Base-by-base conservation (phyloP, 2,329 filamentous ascomycete species). In the Chrysosporium queenslandicum region DNA sequence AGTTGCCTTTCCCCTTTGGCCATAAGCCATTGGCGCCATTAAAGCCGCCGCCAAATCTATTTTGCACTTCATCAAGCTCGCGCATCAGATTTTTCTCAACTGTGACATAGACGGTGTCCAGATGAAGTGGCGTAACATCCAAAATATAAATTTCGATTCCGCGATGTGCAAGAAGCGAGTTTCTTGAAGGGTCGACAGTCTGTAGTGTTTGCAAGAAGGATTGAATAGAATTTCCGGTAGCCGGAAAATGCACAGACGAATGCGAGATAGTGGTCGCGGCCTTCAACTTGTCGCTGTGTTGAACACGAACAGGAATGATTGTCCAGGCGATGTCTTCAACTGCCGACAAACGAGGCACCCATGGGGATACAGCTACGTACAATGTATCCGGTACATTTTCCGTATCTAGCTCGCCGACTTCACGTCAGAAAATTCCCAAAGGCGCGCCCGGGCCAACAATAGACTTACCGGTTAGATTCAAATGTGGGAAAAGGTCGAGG, bases 81-180 rank as follows among this genome's bases (percentile, higher is more conserved):
- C 82, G 82, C 37, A 92, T 79, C 5, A 91, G 77, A 53, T 92
- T 84, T 46, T 82, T 85, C 64, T 96, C 89, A 5, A 96, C 75
- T 46, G 80, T 88, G 53, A 97, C 87, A 64, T 88, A 95, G 14
- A 97, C 79, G 0, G 86, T 87, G 55, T 96, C 87, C 23, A 97
- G 73, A 1, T 83, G 78, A 23, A 97, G 70, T 1, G 91, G 86
- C 7, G 83, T 77, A 6, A 92, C 86, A 64, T 94, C 86, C 53
- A 94, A 74, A 23, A 94, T 78, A 53, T 87, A 76, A 56, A 97
- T 85, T 67, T 96, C 90, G 58, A 96, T 85, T 7, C 86, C 82
- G 57, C 82, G 80, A 60, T 87, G 83, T 59, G 83, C 81, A 61
- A 85, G 81, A 58, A 81, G 81, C 23, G 82, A 78, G 42, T 87